Percentiles rank a stretch among this genome's conserved stretches.
Evolutionary conservation across 1,139 yeast genomes (phyloP).

Genomic region (Zhuliangozyma parablackwelliae): DNA sequence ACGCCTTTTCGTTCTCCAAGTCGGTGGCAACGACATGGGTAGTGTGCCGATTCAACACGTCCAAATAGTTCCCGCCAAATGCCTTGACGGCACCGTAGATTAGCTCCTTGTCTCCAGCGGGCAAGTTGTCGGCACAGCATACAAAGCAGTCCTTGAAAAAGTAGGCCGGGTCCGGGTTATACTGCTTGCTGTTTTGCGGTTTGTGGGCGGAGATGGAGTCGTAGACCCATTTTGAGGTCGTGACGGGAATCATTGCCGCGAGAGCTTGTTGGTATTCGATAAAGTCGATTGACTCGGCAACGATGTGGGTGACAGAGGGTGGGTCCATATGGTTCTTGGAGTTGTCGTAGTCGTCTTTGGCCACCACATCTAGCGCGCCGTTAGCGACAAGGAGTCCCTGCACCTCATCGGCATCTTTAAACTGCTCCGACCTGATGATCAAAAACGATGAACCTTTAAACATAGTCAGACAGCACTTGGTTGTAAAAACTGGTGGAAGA

Average conservation of each 20-base stretch:
- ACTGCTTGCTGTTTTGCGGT: conserved; percentile 46
- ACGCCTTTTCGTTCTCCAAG: conserved; percentile 46
- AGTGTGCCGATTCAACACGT: conserved; percentile 61
- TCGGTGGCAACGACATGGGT: conserved; percentile 72
- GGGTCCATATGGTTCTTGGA: conserved; percentile 19
- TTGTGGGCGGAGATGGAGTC: conserved; percentile 44
- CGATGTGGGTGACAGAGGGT: conserved; percentile 43
- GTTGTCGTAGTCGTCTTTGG: conserved; percentile 23
- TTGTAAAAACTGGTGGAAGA: too few relatives aligned
- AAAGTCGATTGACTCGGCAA: conserved; percentile 52
- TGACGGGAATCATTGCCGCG: conserved; percentile 62
- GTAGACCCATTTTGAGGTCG: conserved; percentile 60
- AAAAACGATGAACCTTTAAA: conserved; percentile 39
- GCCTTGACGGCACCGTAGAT: conserved; percentile 64
- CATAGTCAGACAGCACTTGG: conserved; percentile 9
- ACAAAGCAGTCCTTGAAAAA: conserved; percentile 60
- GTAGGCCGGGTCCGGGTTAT: conserved; percentile 66
- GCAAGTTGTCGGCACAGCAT: conserved; percentile 55
- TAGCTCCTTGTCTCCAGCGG: conserved; percentile 58
- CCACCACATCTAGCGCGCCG: conserved; percentile 19
- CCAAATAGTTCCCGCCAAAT: conserved; percentile 70
- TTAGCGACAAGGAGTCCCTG: conserved; percentile 17
- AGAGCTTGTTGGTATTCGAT: conserved; percentile 50
- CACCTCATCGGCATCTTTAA: conserved; percentile 14
- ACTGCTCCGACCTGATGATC: conserved; percentile 31